phyloP scores from a whole-genome alignment of 106 monocot species.

The Dendrobium huoshanense region DNA sequence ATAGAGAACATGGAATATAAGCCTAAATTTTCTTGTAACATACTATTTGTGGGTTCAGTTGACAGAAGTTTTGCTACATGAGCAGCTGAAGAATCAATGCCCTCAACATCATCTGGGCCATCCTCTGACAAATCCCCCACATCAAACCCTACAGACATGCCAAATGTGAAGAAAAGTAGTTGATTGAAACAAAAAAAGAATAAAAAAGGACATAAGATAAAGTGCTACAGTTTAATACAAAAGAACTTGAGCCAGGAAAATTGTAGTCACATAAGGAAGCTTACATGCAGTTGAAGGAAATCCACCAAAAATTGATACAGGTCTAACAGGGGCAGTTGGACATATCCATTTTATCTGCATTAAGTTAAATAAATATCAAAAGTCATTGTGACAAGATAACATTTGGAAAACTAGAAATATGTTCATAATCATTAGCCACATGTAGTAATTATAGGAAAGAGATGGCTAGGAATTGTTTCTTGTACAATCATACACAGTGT shows the following conservation, averaged over 20 bases:
- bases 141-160: conserved; percentile 80
- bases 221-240: neutral
- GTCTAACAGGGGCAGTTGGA: conserved; percentile 89
- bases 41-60: conserved; percentile 90
- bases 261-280: conserved; percentile 8
- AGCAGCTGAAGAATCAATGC: conserved; percentile 86
- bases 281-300: conserved; percentile 94
- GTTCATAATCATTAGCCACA: neutral
- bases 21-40: conserved; percentile 2
- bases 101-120: conserved; percentile 80
- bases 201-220: conserved; percentile 1
- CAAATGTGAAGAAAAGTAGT: conserved; percentile 2
- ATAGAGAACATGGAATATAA: neutral
- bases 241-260: neutral
- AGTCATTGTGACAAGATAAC: neutral
- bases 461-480: neutral
- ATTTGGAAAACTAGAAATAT: conserved; percentile 2
- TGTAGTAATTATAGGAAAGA: neutral
- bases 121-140: conserved; percentile 85
- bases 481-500: neutral
- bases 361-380: neutral
- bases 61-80: conserved; percentile 93
- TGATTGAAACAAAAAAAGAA: neutral
- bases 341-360: conserved; percentile 98
- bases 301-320: conserved; percentile 82